Percentiles rank a stretch among this genome's conserved stretches.
phyloP scores from a whole-genome alignment of 306 rosid genomes.

The Mimosa bimucronata region DNA sequence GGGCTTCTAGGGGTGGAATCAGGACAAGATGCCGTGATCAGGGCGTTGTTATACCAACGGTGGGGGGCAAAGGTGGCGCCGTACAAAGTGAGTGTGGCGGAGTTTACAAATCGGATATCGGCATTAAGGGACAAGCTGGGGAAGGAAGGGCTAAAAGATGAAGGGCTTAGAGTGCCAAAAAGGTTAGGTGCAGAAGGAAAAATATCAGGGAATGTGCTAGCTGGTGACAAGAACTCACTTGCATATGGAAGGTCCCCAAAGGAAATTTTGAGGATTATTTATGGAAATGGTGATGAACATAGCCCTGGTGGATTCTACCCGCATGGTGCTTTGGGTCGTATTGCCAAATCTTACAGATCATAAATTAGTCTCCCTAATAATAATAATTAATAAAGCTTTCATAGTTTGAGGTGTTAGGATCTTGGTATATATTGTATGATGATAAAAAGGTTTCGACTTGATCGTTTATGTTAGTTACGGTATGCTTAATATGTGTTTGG shows the following conservation, averaged over 20 bases:
- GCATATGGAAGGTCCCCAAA: slow-evolving; percentile 61
- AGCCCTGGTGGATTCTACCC: slow-evolving; percentile 84
- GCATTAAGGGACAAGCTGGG: slow-evolving; percentile 63
- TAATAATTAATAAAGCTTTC: not conserved
- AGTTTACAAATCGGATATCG: slow-evolving; percentile 70
- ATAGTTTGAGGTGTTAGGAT: not conserved
- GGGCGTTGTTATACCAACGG: slow-evolving; percentile 57
- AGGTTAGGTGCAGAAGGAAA: slow-evolving; percentile 53
- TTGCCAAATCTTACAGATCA: slow-evolving; percentile 47
- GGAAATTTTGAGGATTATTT: slow-evolving; percentile 76
- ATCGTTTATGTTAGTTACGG: not conserved
- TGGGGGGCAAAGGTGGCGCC: slow-evolving; percentile 36
- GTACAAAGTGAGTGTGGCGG: slow-evolving; percentile 57
- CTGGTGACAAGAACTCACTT: slow-evolving; percentile 55
- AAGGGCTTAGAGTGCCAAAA: slow-evolving; percentile 62
- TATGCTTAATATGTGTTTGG: not conserved
- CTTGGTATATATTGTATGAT: not conserved
- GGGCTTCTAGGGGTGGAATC: slow-evolving; percentile 79
- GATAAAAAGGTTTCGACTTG: not conserved
- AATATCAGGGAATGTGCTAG: slow-evolving; percentile 57
- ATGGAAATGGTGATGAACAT: slow-evolving; percentile 60
- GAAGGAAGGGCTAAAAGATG: slow-evolving; percentile 61
- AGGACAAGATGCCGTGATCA: slow-evolving; percentile 81
- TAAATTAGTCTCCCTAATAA: not conserved
- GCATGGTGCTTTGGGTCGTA: slow-evolving; percentile 62